phyloP scores from a whole-genome alignment of 2,329 filamentous ascomycete species.

The Stemphylium beticola region DNA sequence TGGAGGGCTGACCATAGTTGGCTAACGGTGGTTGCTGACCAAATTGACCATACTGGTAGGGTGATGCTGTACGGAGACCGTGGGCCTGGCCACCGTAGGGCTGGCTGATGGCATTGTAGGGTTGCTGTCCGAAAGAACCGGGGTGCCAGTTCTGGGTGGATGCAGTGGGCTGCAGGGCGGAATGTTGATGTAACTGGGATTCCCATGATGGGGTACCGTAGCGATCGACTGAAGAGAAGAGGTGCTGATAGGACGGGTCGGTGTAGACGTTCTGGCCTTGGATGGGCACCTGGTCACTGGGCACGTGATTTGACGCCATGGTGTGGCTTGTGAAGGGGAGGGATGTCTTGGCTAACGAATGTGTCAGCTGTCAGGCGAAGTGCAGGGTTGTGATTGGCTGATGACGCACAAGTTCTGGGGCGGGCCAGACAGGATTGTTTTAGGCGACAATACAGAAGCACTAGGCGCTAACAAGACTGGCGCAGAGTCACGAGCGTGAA shows the following conservation, averaged over 20 bases:
- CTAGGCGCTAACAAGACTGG: slow-evolving; percentile 44
- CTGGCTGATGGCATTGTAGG: slow-evolving; percentile 32
- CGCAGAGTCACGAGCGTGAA: slow-evolving; percentile 37
- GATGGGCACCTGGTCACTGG: slow-evolving; percentile 39
- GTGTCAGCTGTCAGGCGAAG: slow-evolving; percentile 19
- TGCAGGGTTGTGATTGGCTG: slow-evolving; percentile 37
- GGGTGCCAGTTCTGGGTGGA: slow-evolving; percentile 36
- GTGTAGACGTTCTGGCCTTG: slow-evolving; percentile 44
- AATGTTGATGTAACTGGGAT: slow-evolving; percentile 34
- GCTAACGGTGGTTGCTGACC: slow-evolving; percentile 26
- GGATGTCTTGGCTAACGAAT: slow-evolving; percentile 18
- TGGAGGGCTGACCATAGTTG: slow-evolving; percentile 34
- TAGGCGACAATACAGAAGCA: slow-evolving; percentile 39
- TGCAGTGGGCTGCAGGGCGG: slow-evolving; percentile 25
- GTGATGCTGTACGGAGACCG: slow-evolving; percentile 35
- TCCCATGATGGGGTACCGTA: slow-evolving; percentile 41
- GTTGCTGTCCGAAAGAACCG: slow-evolving; percentile 33
- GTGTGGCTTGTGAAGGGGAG: slow-evolving; percentile 7
- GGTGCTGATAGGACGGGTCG: slow-evolving; percentile 38
- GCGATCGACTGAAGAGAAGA: slow-evolving; percentile 40
- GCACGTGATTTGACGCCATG: slow-evolving; percentile 50
- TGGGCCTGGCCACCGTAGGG: slow-evolving; percentile 32
- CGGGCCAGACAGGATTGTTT: slow-evolving; percentile 32
- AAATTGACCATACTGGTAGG: slow-evolving; percentile 44
- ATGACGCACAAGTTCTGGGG: slow-evolving; percentile 29